Conservation (phyloP, 768 basidiomycete genomes). For the Porphyrellus cyaneotinctus region DNA sequence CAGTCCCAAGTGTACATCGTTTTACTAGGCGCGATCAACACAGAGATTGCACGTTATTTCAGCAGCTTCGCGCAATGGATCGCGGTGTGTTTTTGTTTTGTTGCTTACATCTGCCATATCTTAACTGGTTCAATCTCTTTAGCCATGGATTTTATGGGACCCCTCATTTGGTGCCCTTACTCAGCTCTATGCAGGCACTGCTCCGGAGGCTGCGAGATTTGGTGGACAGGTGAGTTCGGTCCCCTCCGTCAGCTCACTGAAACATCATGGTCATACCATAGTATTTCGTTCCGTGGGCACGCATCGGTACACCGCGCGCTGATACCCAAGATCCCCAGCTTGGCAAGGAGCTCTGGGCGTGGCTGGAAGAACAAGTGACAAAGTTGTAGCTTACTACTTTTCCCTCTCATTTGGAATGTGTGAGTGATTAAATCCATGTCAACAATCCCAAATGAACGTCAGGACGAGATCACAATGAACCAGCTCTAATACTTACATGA, state of each 20-base stretch:
- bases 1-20: background rate
- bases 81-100: background rate
- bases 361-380: conserved; percentile 11
- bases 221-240: conserved; percentile 3
- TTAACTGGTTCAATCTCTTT: background rate
- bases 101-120: background rate
- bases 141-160: background rate
- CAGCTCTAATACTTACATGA: no score
- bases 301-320: background rate
- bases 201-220: conserved; percentile 1
- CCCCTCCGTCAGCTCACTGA: background rate
- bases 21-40: conserved; percentile 1
- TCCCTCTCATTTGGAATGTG: no score
- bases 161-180: conserved; percentile 6
- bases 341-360: conserved; percentile 9
- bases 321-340: conserved; percentile 7
- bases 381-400: background rate
- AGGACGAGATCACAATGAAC: no score
- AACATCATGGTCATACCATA: background rate
- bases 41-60: conserved; percentile 5
- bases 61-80: background rate
- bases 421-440: no score
- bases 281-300: conserved; percentile 9
- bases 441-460: no score
- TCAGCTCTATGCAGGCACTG: conserved; percentile 10